Evolutionary conservation across 2,329 filamentous ascomycete genomes (phyloP), one percentile per base, ranked within the genome.

Genomic region (Stagonosporopsis rhizophila): DNA sequence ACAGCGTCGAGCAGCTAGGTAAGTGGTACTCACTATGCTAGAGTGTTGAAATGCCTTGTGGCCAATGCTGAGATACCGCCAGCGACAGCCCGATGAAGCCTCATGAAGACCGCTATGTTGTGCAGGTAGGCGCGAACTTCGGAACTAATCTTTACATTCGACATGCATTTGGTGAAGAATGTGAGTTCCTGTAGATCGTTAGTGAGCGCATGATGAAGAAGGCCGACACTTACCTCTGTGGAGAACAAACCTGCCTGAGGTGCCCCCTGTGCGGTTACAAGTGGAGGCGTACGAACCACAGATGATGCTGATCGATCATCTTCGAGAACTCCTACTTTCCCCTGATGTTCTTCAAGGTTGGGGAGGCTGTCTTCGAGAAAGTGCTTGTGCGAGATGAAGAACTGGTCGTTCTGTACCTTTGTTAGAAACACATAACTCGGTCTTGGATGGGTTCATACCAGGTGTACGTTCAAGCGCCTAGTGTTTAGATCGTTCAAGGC

Each of bases 301-400:
- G 74, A 80, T 44, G 73, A 72, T 22, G 62, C 69, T 0, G 72
- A 78, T 28, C 59, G 68, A 44, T 66, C 63, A 19, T 76, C 73
- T 23, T 71, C 67, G 27, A 44, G 58, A 15, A 62, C 34, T 7
- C 40, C 57, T 30, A 62, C 62, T 23, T 67, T 67, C 9, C 56
- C 52, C 47, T 65, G 60, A 8, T 66, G 40, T 32, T 91, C 88
- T 57, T 96, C 90, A 0, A 94, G 75, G 61, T 95, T 90, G 4
- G 87, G 82, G 59, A 92, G 89, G 0, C 89, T 91, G 71, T 94
- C 87, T 1, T 82, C 80, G 4, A 84, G 81, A 54, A 88, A 84
- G 68, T 98, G 92, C 78, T 88, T 91, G 74, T 98, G 93, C 0
- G 91, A 94, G 55, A 98, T 87, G 71, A 92, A 91, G 64, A 98